Conservation (phyloP, 164 flowering plant genomes). For the Warburgia ugandensis region DNA sequence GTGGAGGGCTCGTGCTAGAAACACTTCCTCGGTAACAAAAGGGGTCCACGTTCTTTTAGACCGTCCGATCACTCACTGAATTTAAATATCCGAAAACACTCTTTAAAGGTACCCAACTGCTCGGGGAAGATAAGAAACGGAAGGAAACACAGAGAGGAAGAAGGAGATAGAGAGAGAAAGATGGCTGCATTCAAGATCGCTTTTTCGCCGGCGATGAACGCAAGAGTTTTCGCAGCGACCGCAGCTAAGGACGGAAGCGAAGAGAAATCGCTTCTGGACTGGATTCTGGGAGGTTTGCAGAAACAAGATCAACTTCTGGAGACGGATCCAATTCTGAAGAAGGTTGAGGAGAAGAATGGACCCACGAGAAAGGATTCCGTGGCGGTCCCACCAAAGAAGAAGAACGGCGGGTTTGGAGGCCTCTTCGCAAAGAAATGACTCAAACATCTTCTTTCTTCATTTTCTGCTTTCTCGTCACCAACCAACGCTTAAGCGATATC, state of each 20-base stretch:
- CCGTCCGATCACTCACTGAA: conserved; percentile 1
- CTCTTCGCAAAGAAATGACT: conserved; percentile 78
- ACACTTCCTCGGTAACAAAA: not conserved
- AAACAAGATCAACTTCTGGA: conserved; percentile 74
- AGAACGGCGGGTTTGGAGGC: conserved; percentile 63
- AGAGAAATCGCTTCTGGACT: conserved; percentile 64
- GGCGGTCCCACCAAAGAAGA: conserved; percentile 54
- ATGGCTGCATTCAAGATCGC: conserved; percentile 5
- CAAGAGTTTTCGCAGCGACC: conserved; percentile 4
- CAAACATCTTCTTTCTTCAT: no score
- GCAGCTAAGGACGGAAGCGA: conserved; percentile 45
- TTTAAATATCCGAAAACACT: no score
- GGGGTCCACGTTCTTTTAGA: not conserved
- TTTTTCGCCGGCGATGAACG: not conserved
- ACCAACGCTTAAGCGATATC: no score
- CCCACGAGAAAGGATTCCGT: conserved; percentile 32
- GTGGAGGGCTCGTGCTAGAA: conserved; percentile 5
- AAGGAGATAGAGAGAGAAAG: not conserved
- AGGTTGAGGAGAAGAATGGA: conserved; percentile 61
- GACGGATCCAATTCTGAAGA: conserved; percentile 85
- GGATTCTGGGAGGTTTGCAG: conserved; percentile 45
- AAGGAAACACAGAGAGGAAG: not conserved
- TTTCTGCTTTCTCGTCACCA: no score
- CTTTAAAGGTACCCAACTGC: not conserved
- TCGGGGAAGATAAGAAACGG: not conserved